Evolutionary conservation across 2,329 filamentous ascomycete genomes (phyloP).

Genomic region (Trichoderma endophyticum): DNA sequence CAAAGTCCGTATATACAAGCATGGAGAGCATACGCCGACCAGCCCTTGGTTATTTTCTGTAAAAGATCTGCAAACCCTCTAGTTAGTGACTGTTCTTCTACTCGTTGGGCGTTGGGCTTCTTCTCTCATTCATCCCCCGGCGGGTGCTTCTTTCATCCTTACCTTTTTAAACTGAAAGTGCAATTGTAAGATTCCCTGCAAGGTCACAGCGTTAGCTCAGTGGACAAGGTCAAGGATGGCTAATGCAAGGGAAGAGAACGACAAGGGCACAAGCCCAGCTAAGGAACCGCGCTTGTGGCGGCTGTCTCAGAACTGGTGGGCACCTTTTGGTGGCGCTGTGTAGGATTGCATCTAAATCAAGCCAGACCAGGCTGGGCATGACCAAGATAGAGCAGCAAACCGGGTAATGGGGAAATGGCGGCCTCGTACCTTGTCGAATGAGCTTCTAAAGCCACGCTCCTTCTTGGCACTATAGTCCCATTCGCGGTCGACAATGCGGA

Average conservation of each 20-base stretch:
- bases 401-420: conserved; percentile 20
- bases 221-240: conserved; percentile 14
- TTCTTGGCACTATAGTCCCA: conserved; percentile 98
- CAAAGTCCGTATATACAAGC: neutral
- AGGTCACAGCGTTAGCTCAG: conserved; percentile 6
- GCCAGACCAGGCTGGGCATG: conserved; percentile 11
- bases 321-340: neutral
- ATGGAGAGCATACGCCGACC: neutral
- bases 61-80: conserved; percentile 47
- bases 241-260: neutral
- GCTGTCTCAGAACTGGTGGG: neutral
- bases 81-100: conserved; percentile 22
- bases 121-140: neutral
- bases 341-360: conserved; percentile 8
- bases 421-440: conserved; percentile 84
- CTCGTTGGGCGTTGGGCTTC: neutral
- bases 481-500: conserved; percentile 95
- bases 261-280: neutral
- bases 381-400: conserved; percentile 18
- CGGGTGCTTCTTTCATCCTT: conserved; percentile 23
- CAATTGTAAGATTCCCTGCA: conserved; percentile 84
- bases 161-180: conserved; percentile 99
- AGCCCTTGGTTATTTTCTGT: conserved; percentile 44
- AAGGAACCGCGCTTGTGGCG: conserved; percentile 18
- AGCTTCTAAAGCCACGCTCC: conserved; percentile 92